Conservation (phyloP, 139 green algal genomes). For the Coelastrella sp. region DNA sequence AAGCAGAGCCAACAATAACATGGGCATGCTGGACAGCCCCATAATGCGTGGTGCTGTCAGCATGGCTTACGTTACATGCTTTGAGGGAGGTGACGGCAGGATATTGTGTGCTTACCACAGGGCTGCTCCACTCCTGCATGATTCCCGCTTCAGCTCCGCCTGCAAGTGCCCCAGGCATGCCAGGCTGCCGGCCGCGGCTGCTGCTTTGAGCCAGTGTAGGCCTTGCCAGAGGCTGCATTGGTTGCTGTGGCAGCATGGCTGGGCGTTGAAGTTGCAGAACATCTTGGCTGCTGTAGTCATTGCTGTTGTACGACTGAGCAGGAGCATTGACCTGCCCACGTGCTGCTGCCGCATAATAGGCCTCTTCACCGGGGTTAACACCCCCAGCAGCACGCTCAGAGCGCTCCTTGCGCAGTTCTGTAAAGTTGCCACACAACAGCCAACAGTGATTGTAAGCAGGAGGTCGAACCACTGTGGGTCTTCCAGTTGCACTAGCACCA, state of each 20-base stretch:
- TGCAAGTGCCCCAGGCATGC: constrained; percentile 13
- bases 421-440: neutral
- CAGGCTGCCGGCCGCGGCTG: constrained; percentile 30
- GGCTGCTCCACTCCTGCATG: constrained; percentile 15
- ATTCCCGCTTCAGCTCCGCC: constrained; percentile 31
- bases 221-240: neutral
- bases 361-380: constrained; percentile 67
- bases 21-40: too few species aligned
- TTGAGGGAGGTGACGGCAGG: neutral
- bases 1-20: too few species aligned
- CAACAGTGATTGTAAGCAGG: too few species aligned
- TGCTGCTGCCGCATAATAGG: constrained; percentile 58
- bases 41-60: too few species aligned
- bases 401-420: constrained; percentile 84
- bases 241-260: neutral
- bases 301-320: neutral
- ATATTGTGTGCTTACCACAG: neutral
- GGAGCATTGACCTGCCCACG: neutral
- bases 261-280: constrained; percentile 10
- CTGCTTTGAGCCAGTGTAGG: neutral
- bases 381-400: constrained; percentile 65
- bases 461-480: too few species aligned
- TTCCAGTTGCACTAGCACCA: too few species aligned
- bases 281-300: constrained; percentile 13
- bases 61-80: too few species aligned